These are phyloP conservation scores for Hypoxylon sp. DNA, from an alignment of 2,329 filamentous ascomycete genomes.

Conservation along the genomic window DNA sequence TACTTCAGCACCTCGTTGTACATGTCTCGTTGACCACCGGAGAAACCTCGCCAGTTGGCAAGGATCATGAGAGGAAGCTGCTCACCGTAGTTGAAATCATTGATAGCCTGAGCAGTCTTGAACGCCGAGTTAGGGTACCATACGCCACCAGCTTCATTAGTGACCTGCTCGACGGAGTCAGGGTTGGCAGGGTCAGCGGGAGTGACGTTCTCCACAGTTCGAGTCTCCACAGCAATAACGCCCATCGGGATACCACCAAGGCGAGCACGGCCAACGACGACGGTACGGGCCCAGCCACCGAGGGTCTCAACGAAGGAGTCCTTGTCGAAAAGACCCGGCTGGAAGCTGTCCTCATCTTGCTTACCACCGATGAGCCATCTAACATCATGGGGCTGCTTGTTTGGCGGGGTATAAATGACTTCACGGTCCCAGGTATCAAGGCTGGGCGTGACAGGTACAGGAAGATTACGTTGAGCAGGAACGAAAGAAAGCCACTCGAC, in stretches of 20 bases:
- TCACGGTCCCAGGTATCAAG: constrained; percentile 94
- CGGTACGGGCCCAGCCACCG: constrained; percentile 95
- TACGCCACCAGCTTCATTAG: constrained; percentile 95
- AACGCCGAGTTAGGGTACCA: constrained; percentile 99
- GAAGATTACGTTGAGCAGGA: constrained; percentile 92
- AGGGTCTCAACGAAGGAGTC: constrained; percentile 97
- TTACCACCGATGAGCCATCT: constrained; percentile 93
- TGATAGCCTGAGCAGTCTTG: constrained; percentile 99
- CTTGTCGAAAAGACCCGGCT: constrained; percentile 94
- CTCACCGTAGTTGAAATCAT: constrained; percentile 99
- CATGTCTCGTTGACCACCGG: constrained; percentile 99
- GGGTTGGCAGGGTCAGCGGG: constrained; percentile 98
- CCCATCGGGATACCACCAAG: constrained; percentile 97
- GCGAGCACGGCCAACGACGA: constrained; percentile 95
- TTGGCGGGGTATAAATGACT: constrained; percentile 82
- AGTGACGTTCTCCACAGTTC: constrained; percentile 95
- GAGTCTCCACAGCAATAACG: constrained; percentile 97
- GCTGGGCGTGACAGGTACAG: constrained; percentile 90
- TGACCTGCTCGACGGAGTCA: constrained; percentile 96
- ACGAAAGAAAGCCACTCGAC: constrained; percentile 98
- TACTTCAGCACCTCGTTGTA: constrained; percentile 99
- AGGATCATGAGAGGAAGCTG: constrained; percentile 99
- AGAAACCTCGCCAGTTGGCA: constrained; percentile 99
- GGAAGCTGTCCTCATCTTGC: constrained; percentile 86
- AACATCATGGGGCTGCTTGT: constrained; percentile 91